Percentiles rank a stretch among this genome's conserved stretches.
phyloP scores from a whole-genome alignment of 2,329 filamentous ascomycete species.

The Xylariaceae sp. region DNA sequence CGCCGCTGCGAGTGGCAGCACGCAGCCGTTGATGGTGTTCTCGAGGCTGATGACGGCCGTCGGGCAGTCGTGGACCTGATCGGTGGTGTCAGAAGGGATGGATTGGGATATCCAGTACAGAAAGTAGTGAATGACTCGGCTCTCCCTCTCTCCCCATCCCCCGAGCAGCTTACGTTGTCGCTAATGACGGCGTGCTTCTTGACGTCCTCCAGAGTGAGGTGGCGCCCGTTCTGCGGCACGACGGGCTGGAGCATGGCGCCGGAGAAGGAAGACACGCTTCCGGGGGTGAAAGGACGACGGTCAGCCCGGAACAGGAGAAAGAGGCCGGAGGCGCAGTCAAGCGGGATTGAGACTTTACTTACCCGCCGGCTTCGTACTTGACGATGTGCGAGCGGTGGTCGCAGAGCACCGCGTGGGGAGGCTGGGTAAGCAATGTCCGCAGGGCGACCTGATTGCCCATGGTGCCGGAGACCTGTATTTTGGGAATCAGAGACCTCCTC shows the following conservation, averaged over 20 bases:
- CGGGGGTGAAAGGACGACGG: too few species aligned
- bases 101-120: too few species aligned
- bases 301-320: too few species aligned
- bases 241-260: slow-evolving; percentile 52
- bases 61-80: slow-evolving; percentile 31
- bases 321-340: too few species aligned
- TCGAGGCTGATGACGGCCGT: slow-evolving; percentile 35
- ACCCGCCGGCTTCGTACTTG: slow-evolving; percentile 45
- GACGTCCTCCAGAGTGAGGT: slow-evolving; percentile 37
- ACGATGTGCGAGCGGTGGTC: slow-evolving; percentile 64
- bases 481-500: background rate
- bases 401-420: slow-evolving; percentile 63
- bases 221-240: slow-evolving; percentile 27
- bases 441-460: slow-evolving; percentile 77
- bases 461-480: slow-evolving; percentile 64
- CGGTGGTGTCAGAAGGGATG: too few species aligned
- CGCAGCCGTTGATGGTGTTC: slow-evolving; percentile 30
- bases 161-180: too few species aligned
- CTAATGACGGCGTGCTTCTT: slow-evolving; percentile 24
- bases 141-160: too few species aligned
- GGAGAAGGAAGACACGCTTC: slow-evolving; percentile 49
- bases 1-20: slow-evolving; percentile 28
- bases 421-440: slow-evolving; percentile 60
- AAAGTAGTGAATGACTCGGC: too few species aligned
- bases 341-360: slow-evolving; percentile 4